Base-by-base conservation (phyloP, 2,329 filamentous ascomycete genomes). In the Arthrobotrys sphaeroides region DNA sequence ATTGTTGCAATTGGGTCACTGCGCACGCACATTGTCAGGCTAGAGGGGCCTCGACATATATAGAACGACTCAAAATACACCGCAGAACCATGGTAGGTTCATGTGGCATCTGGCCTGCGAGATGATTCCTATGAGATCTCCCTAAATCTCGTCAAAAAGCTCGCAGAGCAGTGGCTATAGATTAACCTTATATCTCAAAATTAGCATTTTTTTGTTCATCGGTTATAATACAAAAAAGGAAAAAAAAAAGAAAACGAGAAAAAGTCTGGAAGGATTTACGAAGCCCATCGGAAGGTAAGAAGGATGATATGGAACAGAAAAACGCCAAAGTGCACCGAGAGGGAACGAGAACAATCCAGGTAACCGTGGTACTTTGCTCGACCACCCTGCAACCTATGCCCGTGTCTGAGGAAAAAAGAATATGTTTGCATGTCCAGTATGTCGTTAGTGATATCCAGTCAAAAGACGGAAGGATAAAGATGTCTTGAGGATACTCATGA, bases 401-500 rank as follows among this genome's bases (percentile, higher is more conserved):
- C 61, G 62, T 62, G 51, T 74, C 70, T 68, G 70, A 74, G n/a
- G n/a, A 66, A 45, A 20, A 66, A 33, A 74, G n/a, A 53, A 67
- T 67, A 51, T 65, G 31, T 62, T 67, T 43, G 55, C 53, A 53
- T 45, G 42, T 36, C 70, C 70, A 26, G 43, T 62, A 49, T 74
- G 53, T 67, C 61, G 70, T 74, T 74, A 74, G 70, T 67, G 62
- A 68, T 74, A 74, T 49, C 70, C 70, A 49, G 47, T 68, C 62
- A 73, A 74, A 26, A 61, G 70, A 62, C 55, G 55, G 36, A 70
- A 69, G 43, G 43, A 62, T 74, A 67, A 62, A 74, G 70, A 68
- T 74, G 66, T 74, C 70, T 67, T 74, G 70, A 74, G 70, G 70
- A 74, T 74, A 74, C 70, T 74, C 70, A 74, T 74, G 62, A 68